Base-by-base conservation (phyloP, 2,329 filamentous ascomycete genomes). In the Colletotrichum horii region DNA sequence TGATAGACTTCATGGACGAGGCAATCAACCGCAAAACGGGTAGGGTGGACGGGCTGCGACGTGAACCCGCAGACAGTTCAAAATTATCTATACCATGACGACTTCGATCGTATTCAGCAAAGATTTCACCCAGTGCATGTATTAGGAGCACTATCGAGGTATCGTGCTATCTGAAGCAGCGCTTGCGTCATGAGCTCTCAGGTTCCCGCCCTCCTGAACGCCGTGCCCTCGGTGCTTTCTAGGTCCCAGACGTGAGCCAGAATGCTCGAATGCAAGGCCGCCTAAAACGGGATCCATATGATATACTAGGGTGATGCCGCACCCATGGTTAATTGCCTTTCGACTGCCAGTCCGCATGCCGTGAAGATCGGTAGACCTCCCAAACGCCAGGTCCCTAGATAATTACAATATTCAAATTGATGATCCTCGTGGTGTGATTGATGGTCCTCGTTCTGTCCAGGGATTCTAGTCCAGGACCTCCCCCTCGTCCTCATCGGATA, bases 1-100 rank as follows among this genome's bases (percentile, higher is more conserved):
- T 93, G 65, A 82, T 93, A 11, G 92, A 93, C 79, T 92, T 89
- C 76, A 81, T 93, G 71, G 91, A 93, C 77, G 87, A 86, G 32
- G 87, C 87, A 76, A 85, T 87, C 61, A 83, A 83, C 70, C 78
- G 65, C n/a, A 74, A 76, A 43, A 77, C 66, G 8, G 76, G 78
- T 14, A 77, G 75, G 28, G 32, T 66, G 16, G 72, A 65, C 22
- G 77, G 75, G 24, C 19, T 77, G 12, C 28, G 36, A 30, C 65
- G 76, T n/a, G 70, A 71, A 28, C n/a, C 61, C 3, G 9, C 19
- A 75, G 66, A 58, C 66, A 75, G 66, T 38, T 70, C 61, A 43
- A 56, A 26, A 71, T 32, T 55, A 34, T 30, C 32, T 12, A 24
- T 66, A 22, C 61, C 71, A 32, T 76, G 66, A 75, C 38, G 30